Evolutionary conservation across 2,329 filamentous ascomycete genomes (phyloP).

Genomic region (Pseudonectria buxi): DNA sequence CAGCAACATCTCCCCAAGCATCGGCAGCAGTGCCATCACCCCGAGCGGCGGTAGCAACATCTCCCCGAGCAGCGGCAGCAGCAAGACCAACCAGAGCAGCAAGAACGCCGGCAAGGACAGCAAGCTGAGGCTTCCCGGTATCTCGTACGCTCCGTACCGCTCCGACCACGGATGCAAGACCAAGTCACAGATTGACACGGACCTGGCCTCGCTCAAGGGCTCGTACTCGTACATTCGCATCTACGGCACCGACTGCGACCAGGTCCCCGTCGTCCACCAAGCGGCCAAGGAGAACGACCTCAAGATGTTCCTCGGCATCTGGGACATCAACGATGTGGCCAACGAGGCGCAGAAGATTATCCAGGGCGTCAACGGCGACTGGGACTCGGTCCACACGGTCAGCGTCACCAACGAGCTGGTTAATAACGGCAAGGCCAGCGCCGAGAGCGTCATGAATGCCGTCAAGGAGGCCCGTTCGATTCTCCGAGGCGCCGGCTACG

Average conservation of each 20-base stretch:
- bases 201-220: slow-evolving; percentile 50
- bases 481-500: slow-evolving; percentile 58
- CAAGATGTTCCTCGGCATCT: slow-evolving; percentile 71
- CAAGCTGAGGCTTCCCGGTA: slow-evolving; percentile 28
- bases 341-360: slow-evolving; percentile 56
- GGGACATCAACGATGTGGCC: slow-evolving; percentile 50
- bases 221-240: slow-evolving; percentile 61
- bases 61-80: slow-evolving; percentile 2
- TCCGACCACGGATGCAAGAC: slow-evolving; percentile 59
- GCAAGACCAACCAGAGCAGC: slow-evolving; percentile 1
- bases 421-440: slow-evolving; percentile 51
- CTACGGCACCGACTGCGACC: slow-evolving; percentile 76
- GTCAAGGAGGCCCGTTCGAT: slow-evolving; percentile 50
- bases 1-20: slow-evolving; percentile 2
- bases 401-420: slow-evolving; percentile 77
- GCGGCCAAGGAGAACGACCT: slow-evolving; percentile 59
- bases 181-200: slow-evolving; percentile 52
- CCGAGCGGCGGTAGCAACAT: slow-evolving; percentile 5
- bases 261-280: slow-evolving; percentile 55
- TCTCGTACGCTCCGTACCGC: slow-evolving; percentile 45
- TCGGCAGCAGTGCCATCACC: slow-evolving; percentile 1
- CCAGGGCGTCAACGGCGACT: slow-evolving; percentile 53
- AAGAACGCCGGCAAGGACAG: slow-evolving; percentile 3
- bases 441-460: slow-evolving; percentile 48
- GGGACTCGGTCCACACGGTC: slow-evolving; percentile 63